phyloP scores from a whole-genome alignment of 306 rosid species.

The Fragaria ananassa region DNA sequence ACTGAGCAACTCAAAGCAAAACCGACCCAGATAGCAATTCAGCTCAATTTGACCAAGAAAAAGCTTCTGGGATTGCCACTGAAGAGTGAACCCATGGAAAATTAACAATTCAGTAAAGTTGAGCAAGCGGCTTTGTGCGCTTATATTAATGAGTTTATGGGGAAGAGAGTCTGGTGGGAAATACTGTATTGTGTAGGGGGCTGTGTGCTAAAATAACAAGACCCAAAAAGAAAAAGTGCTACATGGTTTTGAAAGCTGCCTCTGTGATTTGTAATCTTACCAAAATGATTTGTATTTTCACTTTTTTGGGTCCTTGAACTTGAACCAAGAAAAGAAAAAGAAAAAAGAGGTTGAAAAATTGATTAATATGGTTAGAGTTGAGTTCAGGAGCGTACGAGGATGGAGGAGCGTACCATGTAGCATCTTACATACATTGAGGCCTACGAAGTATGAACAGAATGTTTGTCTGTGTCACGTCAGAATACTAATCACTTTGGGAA shows the following conservation, averaged over 20 bases:
- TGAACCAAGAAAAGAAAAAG: neutral
- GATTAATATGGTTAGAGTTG: neutral
- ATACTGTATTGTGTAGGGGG: neutral
- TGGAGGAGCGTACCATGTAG: neutral
- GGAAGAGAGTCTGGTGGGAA: slow-evolving; percentile 12
- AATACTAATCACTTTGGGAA: neutral
- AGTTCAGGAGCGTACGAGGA: neutral
- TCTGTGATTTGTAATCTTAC: neutral
- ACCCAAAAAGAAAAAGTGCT: neutral
- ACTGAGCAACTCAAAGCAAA: neutral
- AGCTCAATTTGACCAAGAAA: slow-evolving; percentile 4
- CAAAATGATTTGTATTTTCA: neutral
- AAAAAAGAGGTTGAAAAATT: neutral
- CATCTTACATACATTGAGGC: neutral
- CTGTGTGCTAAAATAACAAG: neutral
- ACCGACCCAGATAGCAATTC: slow-evolving; percentile 6
- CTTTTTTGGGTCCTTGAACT: neutral
- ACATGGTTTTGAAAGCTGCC: neutral
- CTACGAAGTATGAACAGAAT: neutral
- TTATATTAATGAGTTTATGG: slow-evolving; percentile 15
- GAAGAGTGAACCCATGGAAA: slow-evolving; percentile 12
- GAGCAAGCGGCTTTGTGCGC: slow-evolving; percentile 11
- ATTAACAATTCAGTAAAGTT: slow-evolving; percentile 8
- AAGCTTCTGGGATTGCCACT: slow-evolving; percentile 15
- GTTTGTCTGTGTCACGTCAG: neutral